These are phyloP conservation scores for Pleurotus sapidus DNA, from an alignment of 768 basidiomycete species.

Conservation along the genomic window DNA sequence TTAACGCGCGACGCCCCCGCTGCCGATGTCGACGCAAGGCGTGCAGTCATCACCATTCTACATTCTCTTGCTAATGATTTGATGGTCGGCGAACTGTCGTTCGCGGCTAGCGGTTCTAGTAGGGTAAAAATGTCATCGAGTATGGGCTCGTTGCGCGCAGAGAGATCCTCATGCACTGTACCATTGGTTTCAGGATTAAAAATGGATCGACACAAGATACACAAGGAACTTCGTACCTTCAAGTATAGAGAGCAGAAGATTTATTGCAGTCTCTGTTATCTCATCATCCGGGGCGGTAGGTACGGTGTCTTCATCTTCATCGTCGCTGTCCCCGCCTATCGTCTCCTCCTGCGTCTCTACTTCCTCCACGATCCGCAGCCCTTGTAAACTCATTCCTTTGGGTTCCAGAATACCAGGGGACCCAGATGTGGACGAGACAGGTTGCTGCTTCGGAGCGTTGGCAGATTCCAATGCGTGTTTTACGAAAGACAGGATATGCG, in stretches of 20 bases:
- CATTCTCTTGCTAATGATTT: constrained; percentile 73
- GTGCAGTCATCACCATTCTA: constrained; percentile 78
- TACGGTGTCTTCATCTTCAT: constrained; percentile 38
- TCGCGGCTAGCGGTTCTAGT: constrained; percentile 53
- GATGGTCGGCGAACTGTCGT: constrained; percentile 42
- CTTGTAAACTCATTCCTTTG: constrained; percentile 10
- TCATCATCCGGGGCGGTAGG: constrained; percentile 48
- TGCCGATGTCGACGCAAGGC: constrained; percentile 64
- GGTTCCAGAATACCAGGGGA: constrained; percentile 19
- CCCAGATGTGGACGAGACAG: constrained; percentile 18
- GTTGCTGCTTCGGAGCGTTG: constrained; percentile 6
- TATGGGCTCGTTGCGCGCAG: constrained; percentile 56
- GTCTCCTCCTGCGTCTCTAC: constrained; percentile 42
- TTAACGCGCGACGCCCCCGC: constrained; percentile 31
- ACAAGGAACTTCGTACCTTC: constrained; percentile 55
- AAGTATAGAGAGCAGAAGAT: constrained; percentile 77
- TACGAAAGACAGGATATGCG: constrained; percentile 79
- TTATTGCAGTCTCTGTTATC: constrained; percentile 75
- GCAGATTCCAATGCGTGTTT: constrained; percentile 67
- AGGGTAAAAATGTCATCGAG: constrained; percentile 70
- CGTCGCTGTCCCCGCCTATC: constrained; percentile 47
- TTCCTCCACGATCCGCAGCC: constrained; percentile 33
- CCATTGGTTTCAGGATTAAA: no score
- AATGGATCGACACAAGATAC: no score
- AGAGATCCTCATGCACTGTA: constrained; percentile 55